Evolutionary conservation across 345 rosid genomes (phyloP).

Genomic region (Erodium maritimum): DNA sequence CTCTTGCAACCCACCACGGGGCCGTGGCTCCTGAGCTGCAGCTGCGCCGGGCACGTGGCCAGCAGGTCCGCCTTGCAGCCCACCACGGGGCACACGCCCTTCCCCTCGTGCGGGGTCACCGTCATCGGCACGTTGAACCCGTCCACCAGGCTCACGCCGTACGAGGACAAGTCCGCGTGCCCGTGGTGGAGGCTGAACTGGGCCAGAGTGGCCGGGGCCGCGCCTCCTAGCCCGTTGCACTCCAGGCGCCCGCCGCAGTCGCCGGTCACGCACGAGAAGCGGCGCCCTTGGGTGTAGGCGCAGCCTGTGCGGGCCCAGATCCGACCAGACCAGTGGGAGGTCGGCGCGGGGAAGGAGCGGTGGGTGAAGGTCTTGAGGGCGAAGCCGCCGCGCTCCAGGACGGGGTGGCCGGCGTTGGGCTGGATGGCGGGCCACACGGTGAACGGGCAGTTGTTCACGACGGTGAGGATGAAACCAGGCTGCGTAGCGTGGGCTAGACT

Average conservation of each 20-base stretch:
- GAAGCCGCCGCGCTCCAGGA: slow-evolving; percentile 75
- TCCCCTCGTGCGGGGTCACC: slow-evolving; percentile 26
- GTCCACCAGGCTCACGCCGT: slow-evolving; percentile 56
- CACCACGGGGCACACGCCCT: slow-evolving; percentile 37
- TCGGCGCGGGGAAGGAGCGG: slow-evolving; percentile 66
- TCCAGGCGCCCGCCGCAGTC: slow-evolving; percentile 61
- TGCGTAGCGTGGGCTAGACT: slow-evolving; percentile 16
- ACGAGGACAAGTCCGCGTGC: slow-evolving; percentile 21
- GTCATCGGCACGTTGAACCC: slow-evolving; percentile 47
- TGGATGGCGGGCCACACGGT: slow-evolving; percentile 84
- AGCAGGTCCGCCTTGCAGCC: slow-evolving; percentile 51
- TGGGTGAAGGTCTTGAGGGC: slow-evolving; percentile 42
- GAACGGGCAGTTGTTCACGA: slow-evolving; percentile 88
- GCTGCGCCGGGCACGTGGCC: slow-evolving; percentile 32
- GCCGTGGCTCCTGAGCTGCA: slow-evolving; percentile 1
- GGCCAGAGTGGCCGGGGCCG: slow-evolving; percentile 36
- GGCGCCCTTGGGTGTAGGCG: slow-evolving; percentile 20
- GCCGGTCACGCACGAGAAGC: slow-evolving; percentile 62
- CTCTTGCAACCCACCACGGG: slow-evolving; percentile 43
- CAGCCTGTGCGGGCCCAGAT: slow-evolving; percentile 87
- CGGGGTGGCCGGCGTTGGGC: slow-evolving; percentile 77
- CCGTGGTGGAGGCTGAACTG: slow-evolving; percentile 30
- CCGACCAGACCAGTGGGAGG: slow-evolving; percentile 78
- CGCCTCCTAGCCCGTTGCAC: slow-evolving; percentile 32
- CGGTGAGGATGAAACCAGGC: slow-evolving; percentile 37